Evolutionary conservation across 495 filamentous ascomycete species (phyloP), one percentile per base, ranked within the genome.

Genomic region (Penicillium daleae): DNA sequence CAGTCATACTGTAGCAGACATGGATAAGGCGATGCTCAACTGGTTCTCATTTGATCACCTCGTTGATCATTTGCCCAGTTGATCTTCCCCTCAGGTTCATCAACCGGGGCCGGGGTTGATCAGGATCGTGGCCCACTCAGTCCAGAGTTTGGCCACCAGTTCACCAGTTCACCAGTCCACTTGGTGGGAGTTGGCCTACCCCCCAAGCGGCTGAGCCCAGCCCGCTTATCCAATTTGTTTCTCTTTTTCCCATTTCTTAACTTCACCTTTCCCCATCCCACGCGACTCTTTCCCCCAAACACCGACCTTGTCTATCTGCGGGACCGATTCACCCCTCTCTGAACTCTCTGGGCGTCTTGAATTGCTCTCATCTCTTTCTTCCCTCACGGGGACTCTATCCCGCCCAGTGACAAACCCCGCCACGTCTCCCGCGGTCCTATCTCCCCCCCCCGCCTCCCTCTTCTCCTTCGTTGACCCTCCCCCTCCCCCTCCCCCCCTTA

Each of bases 171-270:
- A 21, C 40, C 2, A 44, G 19, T 44, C 19, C n/a, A 44, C 40
- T 46, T 21, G 22, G 44, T 48, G 44, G 21, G 44, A 19, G 21
- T 24, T 24, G 21, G n/a, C n/a, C 21, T 48, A 26, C 9, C 50
- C 15, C 8, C 29, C 31, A 12, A 22, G 51, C 57, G 58, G 58
- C 58, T 60, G 48, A 60, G 49, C 57, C 64, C 59, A 66, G 59
- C 51, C 68, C 68, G 68, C 68, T 65, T 63, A 70, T 65, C 62
- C 65, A 64, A 65, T 63, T 66, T 71, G 68, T 71, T 68, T 71
- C 63, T 69, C 66, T 66, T 71, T 71, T 71, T 71, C 66, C 60
- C 65, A 37, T 53, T 51, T 26, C 8, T 29, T 51, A 66, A 58
- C 64, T 63, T 57, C 56, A 59, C 33, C 50, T 39, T n/a, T 46